These are phyloP conservation scores for Aspergillus spinulosporus DNA, from an alignment of 2,329 filamentous ascomycete genomes.

Conservation along the genomic window DNA sequence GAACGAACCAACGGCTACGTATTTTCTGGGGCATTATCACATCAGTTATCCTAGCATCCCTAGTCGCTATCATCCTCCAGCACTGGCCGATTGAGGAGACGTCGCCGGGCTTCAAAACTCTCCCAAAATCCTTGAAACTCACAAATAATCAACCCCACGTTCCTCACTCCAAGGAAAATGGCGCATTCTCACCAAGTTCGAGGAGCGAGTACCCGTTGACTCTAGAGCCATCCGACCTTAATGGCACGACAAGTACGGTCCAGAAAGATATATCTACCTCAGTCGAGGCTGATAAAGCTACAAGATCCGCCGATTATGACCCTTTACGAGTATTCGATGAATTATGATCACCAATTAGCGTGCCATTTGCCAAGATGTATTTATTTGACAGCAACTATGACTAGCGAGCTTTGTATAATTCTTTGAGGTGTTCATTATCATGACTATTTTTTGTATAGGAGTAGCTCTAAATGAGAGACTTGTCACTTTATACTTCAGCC, in stretches of 20 bases:
- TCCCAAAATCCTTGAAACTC: constrained; percentile 13
- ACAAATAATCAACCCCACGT: too few species aligned
- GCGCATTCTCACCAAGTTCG: background rate
- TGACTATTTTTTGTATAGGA: background rate
- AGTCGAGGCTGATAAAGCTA: background rate
- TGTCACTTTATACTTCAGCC: constrained; percentile 19
- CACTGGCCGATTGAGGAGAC: constrained; percentile 23
- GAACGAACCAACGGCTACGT: constrained; percentile 39
- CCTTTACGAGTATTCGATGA: constrained; percentile 33
- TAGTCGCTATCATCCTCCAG: constrained; percentile 33
- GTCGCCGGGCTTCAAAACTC: constrained; percentile 4
- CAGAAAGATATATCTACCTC: background rate
- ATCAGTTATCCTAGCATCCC: constrained; percentile 29
- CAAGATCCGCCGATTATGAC: constrained; percentile 24
- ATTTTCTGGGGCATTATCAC: constrained; percentile 39
- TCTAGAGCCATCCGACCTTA: constrained; percentile 4
- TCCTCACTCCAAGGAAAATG: background rate
- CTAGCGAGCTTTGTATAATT: background rate
- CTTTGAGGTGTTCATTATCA: constrained; percentile 5
- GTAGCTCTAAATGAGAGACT: constrained; percentile 29
- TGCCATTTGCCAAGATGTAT: background rate
- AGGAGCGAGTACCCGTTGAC: background rate
- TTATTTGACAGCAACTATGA: background rate
- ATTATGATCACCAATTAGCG: constrained; percentile 23
- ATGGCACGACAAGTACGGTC: background rate